Evolutionary conservation across 2,329 filamentous ascomycete genomes (phyloP), one percentile per base, ranked within the genome.

Genomic region (Monosporascus sp.): DNA sequence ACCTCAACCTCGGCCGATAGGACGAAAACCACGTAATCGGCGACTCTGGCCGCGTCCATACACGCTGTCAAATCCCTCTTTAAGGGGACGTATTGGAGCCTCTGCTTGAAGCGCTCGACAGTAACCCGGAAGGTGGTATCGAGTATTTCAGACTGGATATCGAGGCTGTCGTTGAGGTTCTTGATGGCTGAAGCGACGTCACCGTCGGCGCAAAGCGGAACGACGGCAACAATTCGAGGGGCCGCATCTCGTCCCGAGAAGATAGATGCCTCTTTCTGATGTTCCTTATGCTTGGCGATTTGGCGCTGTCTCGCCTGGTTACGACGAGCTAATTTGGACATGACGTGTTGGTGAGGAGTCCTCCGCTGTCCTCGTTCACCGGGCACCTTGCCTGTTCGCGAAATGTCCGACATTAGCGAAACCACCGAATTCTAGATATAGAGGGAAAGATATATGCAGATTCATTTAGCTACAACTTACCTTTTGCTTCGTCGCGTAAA

Each of bases 251-350:
- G 85, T 5, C 93, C 94, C n/a, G 82, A 74, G 66, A 99, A 99
- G 22, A 99, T 78, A 38, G 85, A 89, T 0, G 82, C 85, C 50
- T 91, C 87, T 61, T 88, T 87, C 48, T 88, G 79, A 66, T 94
- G 88, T 63, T 94, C 91, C 67, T 86, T 86, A 67, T 91, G 85
- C 73, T 97, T 97, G 62, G 85, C 79, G 57, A 88, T 76, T 65
- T 93, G 89, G 70, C 87, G 86, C 77, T 99, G 94, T 72, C 93
- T 93, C 63, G 91, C 89, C 76, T 96, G 91, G 72, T 99, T 97
- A 64, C 91, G 86, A 55, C 94, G 88, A 72, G 96, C 91, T 70
- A 99, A 82, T 74, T 97, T 99, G 55, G 91, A 96, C 89, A 97
- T 93, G 74, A 97, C 84, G 75, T 96, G 91, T 70, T 99, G 94